Evolutionary conservation across 73 alveolate genomes (phyloP).

Genomic region (Paramecium tetraurelia): DNA sequence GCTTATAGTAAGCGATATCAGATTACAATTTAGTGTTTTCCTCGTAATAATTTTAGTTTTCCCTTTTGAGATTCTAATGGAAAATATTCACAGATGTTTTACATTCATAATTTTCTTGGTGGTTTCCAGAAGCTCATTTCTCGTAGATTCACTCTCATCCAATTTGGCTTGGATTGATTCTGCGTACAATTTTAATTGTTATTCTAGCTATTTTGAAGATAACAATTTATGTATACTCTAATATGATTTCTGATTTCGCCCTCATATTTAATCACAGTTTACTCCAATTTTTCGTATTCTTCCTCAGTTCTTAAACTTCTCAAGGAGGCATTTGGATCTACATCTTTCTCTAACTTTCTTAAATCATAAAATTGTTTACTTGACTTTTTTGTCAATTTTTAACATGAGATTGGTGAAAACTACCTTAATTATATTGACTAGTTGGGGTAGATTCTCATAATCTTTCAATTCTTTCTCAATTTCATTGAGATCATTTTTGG

Average conservation of each 20-base stretch:
- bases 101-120: slow-evolving; percentile 28
- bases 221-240: neutral
- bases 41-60: neutral
- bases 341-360: neutral
- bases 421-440: slow-evolving; percentile 9
- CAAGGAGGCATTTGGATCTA: neutral
- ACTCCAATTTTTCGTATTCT: slow-evolving; percentile 25
- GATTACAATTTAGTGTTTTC: neutral
- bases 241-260: slow-evolving; percentile 39
- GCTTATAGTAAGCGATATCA: neutral
- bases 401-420: slow-evolving; percentile 7
- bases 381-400: slow-evolving; percentile 1
- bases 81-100: neutral
- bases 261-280: slow-evolving; percentile 11
- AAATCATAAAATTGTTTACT: neutral
- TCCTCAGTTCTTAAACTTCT: neutral
- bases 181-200: slow-evolving; percentile 27
- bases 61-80: slow-evolving; percentile 9
- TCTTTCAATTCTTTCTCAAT: slow-evolving; percentile 27
- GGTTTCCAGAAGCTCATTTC: slow-evolving; percentile 8
- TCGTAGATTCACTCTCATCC: neutral
- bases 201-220: neutral
- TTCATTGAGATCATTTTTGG: slow-evolving; percentile 9
- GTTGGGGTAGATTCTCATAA: neutral
- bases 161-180: slow-evolving; percentile 23